A percentile compares a stretch with the other conserved stretches of the same genome.
Conservation (phyloP, 257 asterid genomes). For the Solanum virginianum region DNA sequence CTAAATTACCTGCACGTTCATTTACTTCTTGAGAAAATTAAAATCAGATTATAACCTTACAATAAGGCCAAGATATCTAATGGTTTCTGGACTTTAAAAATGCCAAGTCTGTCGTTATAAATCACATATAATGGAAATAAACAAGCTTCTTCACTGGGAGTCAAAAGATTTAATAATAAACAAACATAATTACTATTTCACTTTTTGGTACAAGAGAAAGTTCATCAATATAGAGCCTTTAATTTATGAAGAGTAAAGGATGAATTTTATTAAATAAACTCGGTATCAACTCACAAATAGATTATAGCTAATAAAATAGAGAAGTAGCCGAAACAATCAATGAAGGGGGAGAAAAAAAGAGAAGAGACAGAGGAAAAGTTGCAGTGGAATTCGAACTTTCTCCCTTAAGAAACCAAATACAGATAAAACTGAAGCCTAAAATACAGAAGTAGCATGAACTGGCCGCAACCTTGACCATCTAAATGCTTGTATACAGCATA, state of each 20-base stretch:
- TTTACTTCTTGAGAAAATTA: neutral
- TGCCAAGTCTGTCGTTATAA: neutral
- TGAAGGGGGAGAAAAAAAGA: neutral
- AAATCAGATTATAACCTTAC: neutral
- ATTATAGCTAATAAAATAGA: neutral
- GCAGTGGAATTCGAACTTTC: neutral
- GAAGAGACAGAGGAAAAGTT: neutral
- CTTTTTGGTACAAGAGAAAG: neutral
- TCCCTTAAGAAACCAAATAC: neutral
- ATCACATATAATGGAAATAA: neutral
- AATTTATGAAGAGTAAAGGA: neutral
- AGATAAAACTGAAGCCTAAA: neutral
- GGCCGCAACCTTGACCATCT: neutral
- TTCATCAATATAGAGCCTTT: neutral
- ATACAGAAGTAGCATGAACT: neutral
- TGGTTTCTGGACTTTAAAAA: neutral
- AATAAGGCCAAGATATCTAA: neutral
- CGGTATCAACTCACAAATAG: neutral
- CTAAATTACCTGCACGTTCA: neutral
- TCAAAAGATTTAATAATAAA: neutral
- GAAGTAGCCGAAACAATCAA: neutral
- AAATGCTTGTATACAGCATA: neutral
- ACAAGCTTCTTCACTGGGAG: neutral
- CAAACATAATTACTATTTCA: neutral
- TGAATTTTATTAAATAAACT: neutral